These are phyloP conservation scores for Coniochaeta hoffmannii DNA, from an alignment of 2,329 filamentous ascomycete species.

Conservation along the genomic window DNA sequence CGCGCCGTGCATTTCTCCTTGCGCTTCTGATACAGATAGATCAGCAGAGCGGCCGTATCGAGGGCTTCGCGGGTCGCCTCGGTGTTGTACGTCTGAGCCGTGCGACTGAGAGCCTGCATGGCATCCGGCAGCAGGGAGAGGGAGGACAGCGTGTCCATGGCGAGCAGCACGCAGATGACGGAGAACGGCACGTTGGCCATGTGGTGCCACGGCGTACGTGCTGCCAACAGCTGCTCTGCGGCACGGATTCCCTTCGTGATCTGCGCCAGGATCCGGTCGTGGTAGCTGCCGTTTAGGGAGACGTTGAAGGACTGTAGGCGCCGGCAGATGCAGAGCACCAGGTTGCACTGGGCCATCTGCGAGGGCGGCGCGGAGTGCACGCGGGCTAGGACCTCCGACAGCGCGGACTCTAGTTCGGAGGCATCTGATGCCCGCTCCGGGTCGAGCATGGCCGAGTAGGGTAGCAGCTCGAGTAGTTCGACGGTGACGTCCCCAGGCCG, in stretches of 20 bases:
- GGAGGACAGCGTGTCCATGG: constrained; percentile 43
- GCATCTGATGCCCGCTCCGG: constrained; percentile 35
- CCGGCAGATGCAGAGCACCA: constrained; percentile 47
- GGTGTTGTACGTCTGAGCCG: constrained; percentile 35
- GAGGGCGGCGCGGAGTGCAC: constrained; percentile 32
- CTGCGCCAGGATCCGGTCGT: constrained; percentile 39
- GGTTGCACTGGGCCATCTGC: constrained; percentile 43
- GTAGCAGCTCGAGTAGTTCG: constrained; percentile 44
- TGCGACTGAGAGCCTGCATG: constrained; percentile 36
- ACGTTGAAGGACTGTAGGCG: constrained; percentile 43
- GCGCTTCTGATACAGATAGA: constrained; percentile 42
- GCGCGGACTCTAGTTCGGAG: constrained; percentile 32
- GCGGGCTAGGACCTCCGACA: constrained; percentile 31
- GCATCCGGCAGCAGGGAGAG: constrained; percentile 40
- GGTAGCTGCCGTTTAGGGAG: constrained; percentile 31
- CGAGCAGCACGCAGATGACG: constrained; percentile 46
- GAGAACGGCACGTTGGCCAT: constrained; percentile 54
- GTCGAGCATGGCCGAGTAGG: constrained; percentile 45
- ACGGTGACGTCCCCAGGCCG: constrained; percentile 32
- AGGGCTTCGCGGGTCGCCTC: constrained; percentile 43
- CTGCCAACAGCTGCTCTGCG: constrained; percentile 35
- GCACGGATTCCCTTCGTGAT: constrained; percentile 36
- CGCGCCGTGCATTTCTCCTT: constrained; percentile 34
- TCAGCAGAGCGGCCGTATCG: constrained; percentile 44
- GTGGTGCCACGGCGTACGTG: constrained; percentile 48